Percentiles rank a stretch among this genome's conserved stretches.
These are phyloP conservation scores for Neonectria neomacrospora DNA, from an alignment of 2,329 filamentous ascomycete genomes.

Conservation along the genomic window DNA sequence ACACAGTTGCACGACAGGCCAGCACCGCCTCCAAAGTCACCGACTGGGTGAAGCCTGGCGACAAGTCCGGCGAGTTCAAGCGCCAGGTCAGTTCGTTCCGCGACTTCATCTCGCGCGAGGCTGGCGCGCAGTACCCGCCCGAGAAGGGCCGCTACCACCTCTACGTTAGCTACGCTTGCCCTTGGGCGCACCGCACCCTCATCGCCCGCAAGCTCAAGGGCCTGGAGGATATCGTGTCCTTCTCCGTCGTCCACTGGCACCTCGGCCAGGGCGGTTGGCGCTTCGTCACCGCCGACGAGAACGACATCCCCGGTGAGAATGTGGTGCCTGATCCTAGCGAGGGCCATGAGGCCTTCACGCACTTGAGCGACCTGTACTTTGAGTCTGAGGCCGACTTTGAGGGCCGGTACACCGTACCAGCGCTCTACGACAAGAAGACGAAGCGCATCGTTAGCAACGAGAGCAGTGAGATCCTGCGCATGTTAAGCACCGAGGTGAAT, in stretches of 20 bases:
- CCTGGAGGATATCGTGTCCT: constrained; percentile 82
- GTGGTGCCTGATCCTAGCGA: constrained; percentile 76
- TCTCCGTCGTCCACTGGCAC: constrained; percentile 92
- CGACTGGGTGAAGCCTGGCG: constrained; percentile 82
- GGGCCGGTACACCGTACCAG: constrained; percentile 88
- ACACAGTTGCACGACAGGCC: constrained; percentile 29
- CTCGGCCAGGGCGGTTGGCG: constrained; percentile 81
- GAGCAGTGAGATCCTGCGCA: constrained; percentile 90
- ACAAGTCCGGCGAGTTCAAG: constrained; percentile 92
- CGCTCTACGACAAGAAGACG: constrained; percentile 82
- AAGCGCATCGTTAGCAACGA: constrained; percentile 90
- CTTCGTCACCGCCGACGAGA: constrained; percentile 74
- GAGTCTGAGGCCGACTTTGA: constrained; percentile 75
- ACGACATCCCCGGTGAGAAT: constrained; percentile 67
- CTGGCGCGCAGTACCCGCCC: constrained; percentile 79
- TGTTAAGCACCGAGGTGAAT: constrained; percentile 79
- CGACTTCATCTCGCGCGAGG: constrained; percentile 78
- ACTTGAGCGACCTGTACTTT: constrained; percentile 85
- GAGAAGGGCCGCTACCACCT: constrained; percentile 94
- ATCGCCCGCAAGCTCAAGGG: constrained; percentile 93
- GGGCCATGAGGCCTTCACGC: constrained; percentile 73
- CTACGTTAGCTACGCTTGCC: constrained; percentile 93
- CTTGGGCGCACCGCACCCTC: constrained; percentile 90
- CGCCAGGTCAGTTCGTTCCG: constrained; percentile 86
- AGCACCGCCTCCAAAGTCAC: constrained; percentile 65